phyloP scores from a whole-genome alignment of 176 grass and related monocot species.

The Oryza nivara region DNA sequence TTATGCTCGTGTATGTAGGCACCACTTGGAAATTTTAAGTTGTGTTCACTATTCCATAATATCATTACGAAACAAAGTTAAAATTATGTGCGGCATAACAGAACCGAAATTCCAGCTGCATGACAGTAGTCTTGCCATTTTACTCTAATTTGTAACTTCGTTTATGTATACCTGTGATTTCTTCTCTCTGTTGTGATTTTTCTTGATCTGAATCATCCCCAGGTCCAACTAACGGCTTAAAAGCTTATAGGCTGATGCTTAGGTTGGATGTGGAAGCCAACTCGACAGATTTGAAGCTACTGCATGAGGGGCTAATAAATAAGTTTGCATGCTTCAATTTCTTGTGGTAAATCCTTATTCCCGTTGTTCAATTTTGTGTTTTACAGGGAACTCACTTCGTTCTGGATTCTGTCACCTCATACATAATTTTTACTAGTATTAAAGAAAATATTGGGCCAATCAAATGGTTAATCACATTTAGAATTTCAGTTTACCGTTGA shows the following conservation, averaged over 20 bases:
- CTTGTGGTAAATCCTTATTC: conserved; percentile 35
- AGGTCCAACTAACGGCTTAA: conserved; percentile 12
- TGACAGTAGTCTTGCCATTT: background rate
- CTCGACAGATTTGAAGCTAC: conserved; percentile 29
- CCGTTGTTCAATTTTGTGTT: background rate
- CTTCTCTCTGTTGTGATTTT: conserved; percentile 25
- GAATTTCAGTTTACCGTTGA: background rate
- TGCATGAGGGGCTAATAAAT: conserved; percentile 22
- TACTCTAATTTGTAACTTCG: background rate
- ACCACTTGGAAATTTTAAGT: too few species aligned
- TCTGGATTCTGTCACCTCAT: conserved; percentile 2
- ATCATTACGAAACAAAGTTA: background rate
- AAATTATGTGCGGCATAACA: background rate
- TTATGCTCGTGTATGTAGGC: too few species aligned
- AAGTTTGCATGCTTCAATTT: conserved; percentile 38
- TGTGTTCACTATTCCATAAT: background rate
- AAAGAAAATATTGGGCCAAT: background rate
- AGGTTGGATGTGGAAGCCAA: conserved; percentile 27
- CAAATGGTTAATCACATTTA: conserved; percentile 16
- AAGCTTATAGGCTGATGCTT: conserved; percentile 4
- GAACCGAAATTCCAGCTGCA: background rate
- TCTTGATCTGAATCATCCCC: background rate
- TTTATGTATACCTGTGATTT: conserved; percentile 3
- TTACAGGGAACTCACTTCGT: background rate
- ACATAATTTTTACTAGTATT: conserved; percentile 12